Evolutionary conservation across 495 filamentous ascomycete genomes (phyloP).

Genomic region (Aspergillus diversus): DNA sequence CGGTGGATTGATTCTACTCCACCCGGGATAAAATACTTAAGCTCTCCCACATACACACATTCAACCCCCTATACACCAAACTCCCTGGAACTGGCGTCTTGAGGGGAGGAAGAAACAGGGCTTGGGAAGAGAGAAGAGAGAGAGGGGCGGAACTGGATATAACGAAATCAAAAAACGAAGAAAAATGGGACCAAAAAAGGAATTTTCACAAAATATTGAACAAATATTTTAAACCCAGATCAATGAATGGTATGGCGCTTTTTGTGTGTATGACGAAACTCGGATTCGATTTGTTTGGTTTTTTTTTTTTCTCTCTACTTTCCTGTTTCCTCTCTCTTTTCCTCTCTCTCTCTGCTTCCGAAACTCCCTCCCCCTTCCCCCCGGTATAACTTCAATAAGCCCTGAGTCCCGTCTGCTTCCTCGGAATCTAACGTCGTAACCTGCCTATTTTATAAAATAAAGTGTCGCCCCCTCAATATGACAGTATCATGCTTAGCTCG

Average conservation of each 20-base stretch:
- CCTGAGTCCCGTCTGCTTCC: too few species aligned
- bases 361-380: neutral
- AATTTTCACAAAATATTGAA: slow-evolving; percentile 14
- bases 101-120: slow-evolving; percentile 11
- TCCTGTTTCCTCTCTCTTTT: slow-evolving; percentile 22
- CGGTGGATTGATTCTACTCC: too few species aligned
- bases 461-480: too few species aligned
- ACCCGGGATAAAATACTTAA: neutral
- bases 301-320: slow-evolving; percentile 22
- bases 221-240: slow-evolving; percentile 25
- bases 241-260: slow-evolving; percentile 38
- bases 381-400: too few species aligned
- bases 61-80: slow-evolving; percentile 4
- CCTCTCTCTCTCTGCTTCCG: slow-evolving; percentile 17
- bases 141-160: neutral
- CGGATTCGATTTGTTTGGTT: slow-evolving; percentile 19
- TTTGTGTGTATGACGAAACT: slow-evolving; percentile 31
- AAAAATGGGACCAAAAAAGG: slow-evolving; percentile 23
- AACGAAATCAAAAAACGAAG: slow-evolving; percentile 19
- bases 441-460: neutral
- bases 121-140: slow-evolving; percentile 6
- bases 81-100: slow-evolving; percentile 24
- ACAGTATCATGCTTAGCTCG: too few species aligned
- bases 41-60: neutral
- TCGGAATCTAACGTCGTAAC: neutral